These are phyloP conservation scores for Oleoguttula mirabilis DNA, from an alignment of 495 filamentous ascomycete species.

Conservation along the genomic window DNA sequence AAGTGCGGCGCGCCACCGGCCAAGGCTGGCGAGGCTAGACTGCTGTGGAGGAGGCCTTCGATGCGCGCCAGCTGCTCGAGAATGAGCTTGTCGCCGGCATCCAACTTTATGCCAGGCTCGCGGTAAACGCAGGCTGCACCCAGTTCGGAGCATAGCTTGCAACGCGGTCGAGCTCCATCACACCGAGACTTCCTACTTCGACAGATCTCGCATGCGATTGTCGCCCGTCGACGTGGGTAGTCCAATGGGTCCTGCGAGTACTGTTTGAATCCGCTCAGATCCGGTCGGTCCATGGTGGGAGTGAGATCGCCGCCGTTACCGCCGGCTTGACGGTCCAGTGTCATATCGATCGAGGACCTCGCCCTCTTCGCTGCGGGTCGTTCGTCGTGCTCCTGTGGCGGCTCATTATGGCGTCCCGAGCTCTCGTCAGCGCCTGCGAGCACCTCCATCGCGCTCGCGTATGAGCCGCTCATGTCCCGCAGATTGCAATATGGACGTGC, in stretches of 20 bases:
- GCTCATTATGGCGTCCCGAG: too few relatives aligned
- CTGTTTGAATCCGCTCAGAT: conserved; percentile 7
- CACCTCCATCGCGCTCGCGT: not conserved
- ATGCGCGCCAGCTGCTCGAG: conserved; percentile 64
- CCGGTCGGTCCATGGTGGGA: conserved; percentile 4
- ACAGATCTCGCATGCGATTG: conserved; percentile 63
- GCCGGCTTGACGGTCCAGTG: not conserved
- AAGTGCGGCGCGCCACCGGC: conserved; percentile 36
- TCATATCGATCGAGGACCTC: conserved; percentile 13
- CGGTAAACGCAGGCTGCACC: conserved; percentile 74
- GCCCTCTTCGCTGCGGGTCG: conserved; percentile 15
- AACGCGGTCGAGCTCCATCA: conserved; percentile 72
- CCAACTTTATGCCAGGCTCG: conserved; percentile 76
- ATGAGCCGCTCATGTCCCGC: not conserved
- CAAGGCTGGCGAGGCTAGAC: conserved; percentile 33
- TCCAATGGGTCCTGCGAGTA: conserved; percentile 19
- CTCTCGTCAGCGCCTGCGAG: not conserved
- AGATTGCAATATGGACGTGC: too few relatives aligned
- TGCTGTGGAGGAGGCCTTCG: conserved; percentile 63
- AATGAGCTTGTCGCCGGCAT: conserved; percentile 76
- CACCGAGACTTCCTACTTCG: conserved; percentile 73
- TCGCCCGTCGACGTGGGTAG: conserved; percentile 31
- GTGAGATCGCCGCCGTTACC: not conserved
- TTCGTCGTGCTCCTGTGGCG: too few relatives aligned
- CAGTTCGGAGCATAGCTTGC: conserved; percentile 68